phyloP scores from a whole-genome alignment of 495 filamentous ascomycete species.

The Entonaema liquescens region DNA sequence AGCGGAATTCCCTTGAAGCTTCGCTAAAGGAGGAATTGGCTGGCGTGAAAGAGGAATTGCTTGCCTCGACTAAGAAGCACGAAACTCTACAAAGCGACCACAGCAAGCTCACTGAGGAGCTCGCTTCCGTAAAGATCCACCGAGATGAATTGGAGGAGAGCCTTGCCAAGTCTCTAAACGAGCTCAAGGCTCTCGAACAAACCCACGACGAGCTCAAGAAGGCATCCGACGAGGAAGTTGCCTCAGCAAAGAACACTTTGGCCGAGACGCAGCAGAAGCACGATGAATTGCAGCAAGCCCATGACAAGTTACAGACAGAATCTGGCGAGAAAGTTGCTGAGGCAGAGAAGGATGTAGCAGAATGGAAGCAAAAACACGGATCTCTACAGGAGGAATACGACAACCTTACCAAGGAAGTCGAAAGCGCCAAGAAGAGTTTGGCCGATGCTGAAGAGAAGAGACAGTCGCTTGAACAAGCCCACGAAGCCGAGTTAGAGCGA shows the following conservation, averaged over 20 bases:
- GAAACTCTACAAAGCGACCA: conserved; percentile 25
- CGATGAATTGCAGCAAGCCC: conserved; percentile 20
- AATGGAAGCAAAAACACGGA: conserved; percentile 35
- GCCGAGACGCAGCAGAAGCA: conserved; percentile 27
- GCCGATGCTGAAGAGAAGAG: conserved; percentile 21
- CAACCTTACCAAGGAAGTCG: conserved; percentile 15
- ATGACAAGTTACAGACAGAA: conserved; percentile 5
- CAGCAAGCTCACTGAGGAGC: conserved; percentile 25
- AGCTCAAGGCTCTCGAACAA: conserved; percentile 27
- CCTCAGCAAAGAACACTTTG: conserved; percentile 22
- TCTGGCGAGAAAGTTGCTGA: conserved; percentile 20
- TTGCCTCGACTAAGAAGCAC: conserved; percentile 20
- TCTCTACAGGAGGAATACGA: conserved; percentile 18
- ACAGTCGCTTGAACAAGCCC: conserved; percentile 27
- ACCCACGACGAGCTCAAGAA: conserved; percentile 24
- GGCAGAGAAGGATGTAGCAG: conserved; percentile 16
- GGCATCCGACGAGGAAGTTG: conserved; percentile 23
- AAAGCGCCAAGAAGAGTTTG: conserved; percentile 20
- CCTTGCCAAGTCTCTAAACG: conserved; percentile 13
- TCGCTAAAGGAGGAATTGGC: conserved; percentile 28
- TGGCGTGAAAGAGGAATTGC: conserved; percentile 22
- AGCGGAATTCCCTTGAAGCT: conserved; percentile 26
- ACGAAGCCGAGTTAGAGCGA: conserved; percentile 22
- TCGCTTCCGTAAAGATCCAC: conserved; percentile 17
- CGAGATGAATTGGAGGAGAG: conserved; percentile 6